Conservation (phyloP, 1,284 basidiomycete species). For the Moesziomyces parantarcticus region DNA sequence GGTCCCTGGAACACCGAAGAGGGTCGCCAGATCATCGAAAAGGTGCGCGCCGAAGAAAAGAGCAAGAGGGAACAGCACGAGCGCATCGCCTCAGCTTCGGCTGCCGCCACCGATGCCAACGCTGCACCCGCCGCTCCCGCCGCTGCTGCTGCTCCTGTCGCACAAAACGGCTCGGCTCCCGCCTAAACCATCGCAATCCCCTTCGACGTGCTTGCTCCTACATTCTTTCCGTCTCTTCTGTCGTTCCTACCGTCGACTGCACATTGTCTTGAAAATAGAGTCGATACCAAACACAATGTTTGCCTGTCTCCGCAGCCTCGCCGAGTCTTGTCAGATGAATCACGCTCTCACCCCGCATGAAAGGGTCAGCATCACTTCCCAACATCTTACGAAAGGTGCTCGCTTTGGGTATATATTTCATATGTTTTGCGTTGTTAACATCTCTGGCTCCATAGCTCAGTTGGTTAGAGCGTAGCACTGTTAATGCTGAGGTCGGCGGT, state of each 20-base stretch:
- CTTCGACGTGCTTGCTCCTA: too few relatives aligned
- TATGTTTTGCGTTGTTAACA: too few relatives aligned
- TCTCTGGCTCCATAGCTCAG: conserved; percentile 45
- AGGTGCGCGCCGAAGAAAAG: conserved; percentile 54
- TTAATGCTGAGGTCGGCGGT: conserved; percentile 60
- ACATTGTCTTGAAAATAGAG: too few relatives aligned
- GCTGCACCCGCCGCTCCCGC: conserved; percentile 16
- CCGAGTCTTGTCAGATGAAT: conserved; percentile 10
- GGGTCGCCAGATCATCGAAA: conserved; percentile 62
- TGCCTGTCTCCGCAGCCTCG: neutral
- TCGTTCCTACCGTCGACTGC: too few relatives aligned
- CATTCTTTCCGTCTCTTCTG: too few relatives aligned
- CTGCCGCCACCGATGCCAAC: too few relatives aligned
- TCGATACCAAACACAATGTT: neutral
- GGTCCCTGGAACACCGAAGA: conserved; percentile 85
- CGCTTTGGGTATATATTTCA: too few relatives aligned
- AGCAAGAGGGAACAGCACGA: conserved; percentile 37
- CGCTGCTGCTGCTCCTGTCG: conserved; percentile 8
- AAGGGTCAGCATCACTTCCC: too few relatives aligned
- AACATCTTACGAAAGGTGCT: too few relatives aligned
- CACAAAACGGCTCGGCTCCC: conserved; percentile 20
- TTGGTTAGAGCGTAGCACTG: conserved; percentile 60
- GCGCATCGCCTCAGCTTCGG: conserved; percentile 11
- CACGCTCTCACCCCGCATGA: too few relatives aligned
- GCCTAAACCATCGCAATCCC: neutral